Evolutionary conservation across 257 asterid species (phyloP).

Genomic region (Oldenlandia corymbosa): DNA sequence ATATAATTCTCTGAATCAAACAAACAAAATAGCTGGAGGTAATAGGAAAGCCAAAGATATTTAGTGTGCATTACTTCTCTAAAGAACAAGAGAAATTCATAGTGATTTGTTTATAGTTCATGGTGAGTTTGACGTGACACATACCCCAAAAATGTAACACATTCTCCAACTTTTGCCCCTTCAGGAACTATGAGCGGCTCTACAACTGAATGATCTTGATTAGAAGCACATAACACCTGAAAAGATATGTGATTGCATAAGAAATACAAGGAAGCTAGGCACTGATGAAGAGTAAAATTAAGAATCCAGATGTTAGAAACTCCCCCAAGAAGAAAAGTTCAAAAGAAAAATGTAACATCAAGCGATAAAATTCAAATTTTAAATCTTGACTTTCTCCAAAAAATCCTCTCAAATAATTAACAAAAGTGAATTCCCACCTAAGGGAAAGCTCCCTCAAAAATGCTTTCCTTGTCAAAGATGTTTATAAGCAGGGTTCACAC

Average conservation of each 20-base stretch:
- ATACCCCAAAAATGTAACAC: conserved; percentile 69
- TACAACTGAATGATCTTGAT: conserved; percentile 68
- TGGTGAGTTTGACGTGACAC: background rate
- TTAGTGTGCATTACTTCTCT: background rate
- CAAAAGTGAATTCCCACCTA: too few relatives aligned
- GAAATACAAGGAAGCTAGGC: background rate
- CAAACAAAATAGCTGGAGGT: background rate
- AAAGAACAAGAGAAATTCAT: background rate
- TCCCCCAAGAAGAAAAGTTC: too few relatives aligned
- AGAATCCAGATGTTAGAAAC: background rate
- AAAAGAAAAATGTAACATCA: too few relatives aligned
- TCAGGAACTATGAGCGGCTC: conserved; percentile 83
- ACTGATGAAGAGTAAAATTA: background rate
- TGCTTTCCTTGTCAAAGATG: too few relatives aligned
- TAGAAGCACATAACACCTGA: conserved; percentile 91
- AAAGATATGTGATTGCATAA: conserved; percentile 11
- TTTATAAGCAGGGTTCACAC: too few relatives aligned
- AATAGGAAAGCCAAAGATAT: too few relatives aligned
- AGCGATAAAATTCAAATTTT: too few relatives aligned
- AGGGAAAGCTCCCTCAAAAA: too few relatives aligned
- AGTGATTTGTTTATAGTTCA: background rate
- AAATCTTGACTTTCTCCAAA: too few relatives aligned
- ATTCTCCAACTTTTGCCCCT: conserved; percentile 82
- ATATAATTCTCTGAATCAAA: background rate
- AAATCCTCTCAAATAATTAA: too few relatives aligned